Conservation (phyloP, 192 early-diverging fungal species). For the Borealophlyctis nickersoniae region DNA sequence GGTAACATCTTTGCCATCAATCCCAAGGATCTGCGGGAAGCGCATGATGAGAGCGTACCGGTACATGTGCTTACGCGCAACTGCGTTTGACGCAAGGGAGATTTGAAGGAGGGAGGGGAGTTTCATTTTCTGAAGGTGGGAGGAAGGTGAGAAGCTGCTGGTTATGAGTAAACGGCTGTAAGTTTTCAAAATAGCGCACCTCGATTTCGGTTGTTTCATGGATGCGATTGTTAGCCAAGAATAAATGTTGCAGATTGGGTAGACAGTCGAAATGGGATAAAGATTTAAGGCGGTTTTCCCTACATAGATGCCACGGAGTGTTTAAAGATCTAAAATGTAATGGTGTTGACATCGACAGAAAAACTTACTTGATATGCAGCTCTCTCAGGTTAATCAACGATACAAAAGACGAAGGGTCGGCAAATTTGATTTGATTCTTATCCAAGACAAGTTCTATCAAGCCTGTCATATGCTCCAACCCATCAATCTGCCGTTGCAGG, state of each 20-base stretch:
- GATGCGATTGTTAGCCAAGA: conserved; percentile 48
- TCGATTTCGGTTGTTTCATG: conserved; percentile 57
- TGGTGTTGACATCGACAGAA: not conserved
- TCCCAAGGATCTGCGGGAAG: conserved; percentile 49
- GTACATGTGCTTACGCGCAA: conserved; percentile 55
- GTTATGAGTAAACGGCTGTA: not conserved
- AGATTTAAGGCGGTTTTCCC: conserved; percentile 56
- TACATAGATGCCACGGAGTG: too few relatives aligned
- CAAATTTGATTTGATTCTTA: conserved; percentile 59
- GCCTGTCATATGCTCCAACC: conserved; percentile 53
- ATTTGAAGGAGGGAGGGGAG: conserved; percentile 54
- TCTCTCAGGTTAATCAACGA: conserved; percentile 52
- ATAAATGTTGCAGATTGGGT: conserved; percentile 49
- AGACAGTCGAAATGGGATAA: conserved; percentile 55
- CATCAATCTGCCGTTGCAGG: conserved; percentile 45
- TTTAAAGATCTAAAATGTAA: conserved; percentile 18
- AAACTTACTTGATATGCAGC: conserved; percentile 54
- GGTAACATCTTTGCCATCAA: conserved; percentile 53
- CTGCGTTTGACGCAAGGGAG: conserved; percentile 45
- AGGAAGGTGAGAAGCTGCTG: not conserved
- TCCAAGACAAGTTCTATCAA: conserved; percentile 55
- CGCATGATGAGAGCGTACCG: conserved; percentile 46
- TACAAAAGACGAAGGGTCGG: conserved; percentile 51
- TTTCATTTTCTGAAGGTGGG: conserved; percentile 45
- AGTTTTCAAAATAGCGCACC: conserved; percentile 32